Evolutionary conservation across 1,284 basidiomycete species (phyloP), one percentile per base, ranked within the genome.

Genomic region (Coniferiporia sulphurascens): DNA sequence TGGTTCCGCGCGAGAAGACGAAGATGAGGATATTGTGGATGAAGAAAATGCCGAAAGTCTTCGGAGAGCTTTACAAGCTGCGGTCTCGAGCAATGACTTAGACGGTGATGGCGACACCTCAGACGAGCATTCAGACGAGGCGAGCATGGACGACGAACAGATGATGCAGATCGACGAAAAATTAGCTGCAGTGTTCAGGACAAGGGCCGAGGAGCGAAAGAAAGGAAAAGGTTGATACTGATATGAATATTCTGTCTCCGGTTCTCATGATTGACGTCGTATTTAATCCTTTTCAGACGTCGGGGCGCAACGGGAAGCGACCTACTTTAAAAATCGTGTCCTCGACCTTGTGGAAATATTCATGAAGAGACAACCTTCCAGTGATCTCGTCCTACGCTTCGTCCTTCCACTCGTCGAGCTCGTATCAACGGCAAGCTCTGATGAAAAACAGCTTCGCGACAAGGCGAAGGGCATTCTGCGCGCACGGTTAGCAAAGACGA

Each of bases 121-220:
- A 13, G 76, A 74, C 35, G 75, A 76, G 7, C 71, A 73, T 45
- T 75, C 75, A 1, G 77, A 89, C 35, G 86, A 89, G 65, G 88
- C 90, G 48, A 76, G 87, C 27, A 89, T 95, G 86, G 90, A 95
- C 69, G 96, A 98, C 69, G 95, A 98, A 49, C 93, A 98, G 75
- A 99, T 98, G 96, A 86, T 98, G 79, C 89, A 90, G 52, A 84
- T 98, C 48, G 96, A 99, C 69, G 91, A 93, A 62, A 92, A 97
- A 69, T 83, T 99, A 5, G 92, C 93, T 4, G 85, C 89, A 60
- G 89, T 95, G 43, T 98, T 99, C 83, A 83, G 83, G 64, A 78
- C 83, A 50, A 84, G 85, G 59, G 73, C 79, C n/a, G 78, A 77
- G 54, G 83, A 82, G 61, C 85, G 81, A 68, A 87, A 82, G 66